Conservation (phyloP, 495 filamentous ascomycete species). For the Penicillium pancosmium region DNA sequence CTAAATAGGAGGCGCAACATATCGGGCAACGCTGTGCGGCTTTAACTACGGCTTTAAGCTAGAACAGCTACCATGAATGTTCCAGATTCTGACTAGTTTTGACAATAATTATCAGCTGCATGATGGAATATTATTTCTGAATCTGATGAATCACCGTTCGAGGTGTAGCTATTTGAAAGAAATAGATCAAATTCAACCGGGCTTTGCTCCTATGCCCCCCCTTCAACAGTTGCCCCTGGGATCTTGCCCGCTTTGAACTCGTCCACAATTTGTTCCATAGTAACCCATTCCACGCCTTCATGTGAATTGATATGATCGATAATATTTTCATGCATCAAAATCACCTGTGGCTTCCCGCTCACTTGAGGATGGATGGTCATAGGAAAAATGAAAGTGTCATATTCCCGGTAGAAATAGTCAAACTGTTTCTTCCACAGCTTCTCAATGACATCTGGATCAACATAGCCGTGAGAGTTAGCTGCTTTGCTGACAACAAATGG, state of each 20-base stretch:
- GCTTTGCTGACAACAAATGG: slow-evolving; percentile 57
- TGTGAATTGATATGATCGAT: slow-evolving; percentile 51
- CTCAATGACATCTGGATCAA: slow-evolving; percentile 57
- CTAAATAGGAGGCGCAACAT: no score
- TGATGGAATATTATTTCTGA: no score
- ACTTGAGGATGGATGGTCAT: slow-evolving; percentile 65
- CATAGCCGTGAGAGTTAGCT: slow-evolving; percentile 57
- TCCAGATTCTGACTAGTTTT: no score
- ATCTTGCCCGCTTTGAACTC: slow-evolving; percentile 47
- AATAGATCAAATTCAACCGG: not conserved
- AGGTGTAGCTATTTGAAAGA: no score
- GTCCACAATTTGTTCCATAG: slow-evolving; percentile 58
- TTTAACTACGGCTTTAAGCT: no score
- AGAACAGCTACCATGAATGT: no score
- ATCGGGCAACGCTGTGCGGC: no score
- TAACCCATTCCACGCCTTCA: slow-evolving; percentile 57
- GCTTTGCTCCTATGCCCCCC: not conserved
- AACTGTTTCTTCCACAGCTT: slow-evolving; percentile 63
- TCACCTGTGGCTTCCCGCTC: slow-evolving; percentile 57
- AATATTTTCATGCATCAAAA: slow-evolving; percentile 59
- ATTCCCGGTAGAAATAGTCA: slow-evolving; percentile 62
- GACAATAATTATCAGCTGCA: no score
- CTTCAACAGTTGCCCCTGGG: slow-evolving; percentile 2
- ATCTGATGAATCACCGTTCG: no score
- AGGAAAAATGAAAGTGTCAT: slow-evolving; percentile 64